These are phyloP conservation scores for Phoenix dactylifera DNA, from an alignment of 176 grass and related monocot genomes.

Conservation along the genomic window DNA sequence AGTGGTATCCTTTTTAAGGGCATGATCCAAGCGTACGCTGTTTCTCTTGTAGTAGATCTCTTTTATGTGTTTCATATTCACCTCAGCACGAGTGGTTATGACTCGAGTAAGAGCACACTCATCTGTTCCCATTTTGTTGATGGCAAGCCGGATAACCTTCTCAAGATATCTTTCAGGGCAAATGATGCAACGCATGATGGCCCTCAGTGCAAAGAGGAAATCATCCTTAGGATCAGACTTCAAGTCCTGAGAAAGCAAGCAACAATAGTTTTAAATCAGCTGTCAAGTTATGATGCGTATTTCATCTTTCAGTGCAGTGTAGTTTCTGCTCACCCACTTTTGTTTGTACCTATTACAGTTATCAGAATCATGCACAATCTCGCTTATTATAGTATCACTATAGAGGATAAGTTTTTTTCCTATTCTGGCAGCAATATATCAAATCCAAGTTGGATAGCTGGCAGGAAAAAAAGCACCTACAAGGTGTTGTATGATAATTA, in stretches of 20 bases:
- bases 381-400: too few relatives aligned
- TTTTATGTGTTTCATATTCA: constrained; percentile 69
- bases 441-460: too few relatives aligned
- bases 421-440: too few relatives aligned
- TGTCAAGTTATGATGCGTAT: too few relatives aligned
- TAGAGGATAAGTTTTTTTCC: too few relatives aligned
- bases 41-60: constrained; percentile 80
- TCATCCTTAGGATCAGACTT: constrained; percentile 89
- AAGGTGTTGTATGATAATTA: too few relatives aligned
- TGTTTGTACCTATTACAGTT: too few relatives aligned
- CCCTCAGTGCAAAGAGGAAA: constrained; percentile 53
- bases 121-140: constrained; percentile 59
- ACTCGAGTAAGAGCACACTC: constrained; percentile 65
- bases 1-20: constrained; percentile 52
- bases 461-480: too few relatives aligned
- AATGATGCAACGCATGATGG: constrained; percentile 56
- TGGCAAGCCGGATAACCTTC: constrained; percentile 61
- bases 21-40: constrained; percentile 42
- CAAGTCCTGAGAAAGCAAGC: constrained; percentile 37
- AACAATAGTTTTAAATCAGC: neutral
- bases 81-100: constrained; percentile 79
- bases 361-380: too few relatives aligned
- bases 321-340: too few relatives aligned
- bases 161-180: constrained; percentile 73
- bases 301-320: too few relatives aligned